Evolutionary conservation across 2,329 filamentous ascomycete genomes (phyloP).

Genomic region (Cercospora sp.): DNA sequence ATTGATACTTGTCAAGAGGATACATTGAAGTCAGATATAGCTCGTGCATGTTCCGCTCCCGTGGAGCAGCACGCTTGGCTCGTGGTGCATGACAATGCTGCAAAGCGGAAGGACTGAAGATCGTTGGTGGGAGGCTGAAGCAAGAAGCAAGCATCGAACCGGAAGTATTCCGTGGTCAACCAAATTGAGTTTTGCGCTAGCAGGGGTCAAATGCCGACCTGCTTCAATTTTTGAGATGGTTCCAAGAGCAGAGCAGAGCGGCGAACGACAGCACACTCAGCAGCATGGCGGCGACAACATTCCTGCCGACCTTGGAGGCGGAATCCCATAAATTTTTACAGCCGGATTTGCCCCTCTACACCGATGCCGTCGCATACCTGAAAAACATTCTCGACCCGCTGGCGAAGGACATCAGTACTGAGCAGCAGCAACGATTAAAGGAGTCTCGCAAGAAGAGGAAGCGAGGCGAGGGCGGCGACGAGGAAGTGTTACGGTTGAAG

Average conservation of each 20-base stretch:
- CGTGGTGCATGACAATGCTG: background rate
- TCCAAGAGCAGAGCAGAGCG: background rate
- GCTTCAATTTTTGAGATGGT: constrained; percentile 10
- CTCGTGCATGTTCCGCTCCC: constrained; percentile 2
- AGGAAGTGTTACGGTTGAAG: constrained; percentile 69
- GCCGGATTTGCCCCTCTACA: constrained; percentile 66
- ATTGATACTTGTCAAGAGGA: background rate
- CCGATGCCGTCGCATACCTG: constrained; percentile 70
- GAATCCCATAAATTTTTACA: constrained; percentile 73
- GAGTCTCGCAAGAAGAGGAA: constrained; percentile 75
- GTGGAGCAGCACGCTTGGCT: constrained; percentile 10
- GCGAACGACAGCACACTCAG: background rate
- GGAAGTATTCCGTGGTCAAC: background rate
- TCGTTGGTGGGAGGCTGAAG: background rate
- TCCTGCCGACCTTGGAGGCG: constrained; percentile 27
- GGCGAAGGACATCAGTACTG: constrained; percentile 70
- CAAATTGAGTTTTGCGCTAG: constrained; percentile 5
- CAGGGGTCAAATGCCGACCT: constrained; percentile 6
- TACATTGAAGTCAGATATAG: background rate
- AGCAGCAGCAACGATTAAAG: constrained; percentile 68
- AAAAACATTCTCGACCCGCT: constrained; percentile 79
- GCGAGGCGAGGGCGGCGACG: constrained; percentile 54
- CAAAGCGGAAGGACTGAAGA: constrained; percentile 7
- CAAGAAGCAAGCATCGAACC: background rate
- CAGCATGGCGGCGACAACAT: constrained; percentile 28